Conservation (phyloP, 345 rosid genomes). For the Rhodamnia rubescens region DNA sequence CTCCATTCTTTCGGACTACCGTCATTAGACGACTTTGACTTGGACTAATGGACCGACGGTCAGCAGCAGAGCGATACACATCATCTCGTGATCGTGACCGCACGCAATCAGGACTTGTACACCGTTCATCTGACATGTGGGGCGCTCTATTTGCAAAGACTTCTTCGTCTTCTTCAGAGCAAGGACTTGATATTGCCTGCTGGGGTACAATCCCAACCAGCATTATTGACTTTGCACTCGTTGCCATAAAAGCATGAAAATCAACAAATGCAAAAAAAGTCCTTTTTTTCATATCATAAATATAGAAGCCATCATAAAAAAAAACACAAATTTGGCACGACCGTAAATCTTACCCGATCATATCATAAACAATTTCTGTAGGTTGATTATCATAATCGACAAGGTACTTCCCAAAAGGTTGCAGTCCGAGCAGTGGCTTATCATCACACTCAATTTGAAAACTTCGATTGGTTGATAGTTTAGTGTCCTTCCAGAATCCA, state of each 20-base stretch:
- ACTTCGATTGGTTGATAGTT: no score
- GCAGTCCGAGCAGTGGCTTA: no score
- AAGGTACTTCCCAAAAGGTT: fast-evolving
- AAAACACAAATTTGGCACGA: no score
- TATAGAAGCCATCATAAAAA: background rate
- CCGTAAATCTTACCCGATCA: background rate
- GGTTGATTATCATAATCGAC: fast-evolving
- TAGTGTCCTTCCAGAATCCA: fast-evolving
- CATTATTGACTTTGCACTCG: background rate
- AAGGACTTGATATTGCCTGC: background rate
- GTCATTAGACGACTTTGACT: no score
- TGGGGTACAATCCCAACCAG: background rate
- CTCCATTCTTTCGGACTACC: no score
- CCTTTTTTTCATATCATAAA: background rate
- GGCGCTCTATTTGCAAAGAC: background rate
- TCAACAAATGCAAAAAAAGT: background rate
- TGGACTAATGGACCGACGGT: no score
- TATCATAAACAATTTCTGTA: no score
- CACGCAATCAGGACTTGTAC: no score
- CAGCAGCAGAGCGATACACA: no score
- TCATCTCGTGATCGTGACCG: no score
- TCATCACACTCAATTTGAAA: no score
- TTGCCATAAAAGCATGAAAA: background rate
- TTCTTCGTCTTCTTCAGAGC: background rate
- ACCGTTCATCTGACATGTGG: no score